These are phyloP conservation scores for Akanthomyces muscarius DNA, from an alignment of 2,329 filamentous ascomycete genomes.

Conservation along the genomic window DNA sequence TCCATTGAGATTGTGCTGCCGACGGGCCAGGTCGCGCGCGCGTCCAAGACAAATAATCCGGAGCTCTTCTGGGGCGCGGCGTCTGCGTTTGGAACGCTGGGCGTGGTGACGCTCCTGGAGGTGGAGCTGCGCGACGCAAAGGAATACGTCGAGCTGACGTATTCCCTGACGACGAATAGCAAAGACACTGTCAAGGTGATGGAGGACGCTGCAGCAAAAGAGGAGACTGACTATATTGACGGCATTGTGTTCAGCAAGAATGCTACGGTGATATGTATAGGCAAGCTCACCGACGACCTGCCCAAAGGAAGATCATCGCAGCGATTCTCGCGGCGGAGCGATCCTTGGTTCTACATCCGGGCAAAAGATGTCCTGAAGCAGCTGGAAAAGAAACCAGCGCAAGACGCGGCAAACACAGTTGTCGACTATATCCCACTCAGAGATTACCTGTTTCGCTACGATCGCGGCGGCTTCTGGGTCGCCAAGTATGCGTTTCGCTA, in stretches of 20 bases:
- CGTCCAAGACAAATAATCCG: conserved; percentile 48
- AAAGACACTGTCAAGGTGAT: conserved; percentile 40
- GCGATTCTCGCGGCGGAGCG: conserved; percentile 53
- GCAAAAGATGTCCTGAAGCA: conserved; percentile 42
- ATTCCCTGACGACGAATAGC: conserved; percentile 43
- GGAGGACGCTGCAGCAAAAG: conserved; percentile 37
- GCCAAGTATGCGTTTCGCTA: conserved; percentile 60
- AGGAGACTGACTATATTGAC: conserved; percentile 60
- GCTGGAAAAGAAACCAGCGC: conserved; percentile 17
- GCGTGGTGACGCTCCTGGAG: conserved; percentile 62
- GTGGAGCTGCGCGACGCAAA: conserved; percentile 53
- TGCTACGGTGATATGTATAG: conserved; percentile 57
- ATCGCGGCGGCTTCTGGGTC: conserved; percentile 59
- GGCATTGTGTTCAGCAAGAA: conserved; percentile 59
- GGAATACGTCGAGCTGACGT: conserved; percentile 54
- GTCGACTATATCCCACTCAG: conserved; percentile 55
- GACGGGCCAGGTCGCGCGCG: conserved; percentile 52
- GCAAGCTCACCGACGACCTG: conserved; percentile 48
- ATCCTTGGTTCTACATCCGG: conserved; percentile 74
- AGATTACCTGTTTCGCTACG: conserved; percentile 65
- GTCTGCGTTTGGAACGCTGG: conserved; percentile 62
- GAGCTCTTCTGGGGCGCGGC: conserved; percentile 64
- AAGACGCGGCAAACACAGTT: conserved; percentile 21
- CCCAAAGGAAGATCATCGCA: conserved; percentile 33
- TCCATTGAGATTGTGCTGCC: conserved; percentile 63